Percentiles rank a stretch among this genome's conserved stretches.
phyloP scores from a whole-genome alignment of 164 flowering plant genomes.

The Vitis rotundifolia region DNA sequence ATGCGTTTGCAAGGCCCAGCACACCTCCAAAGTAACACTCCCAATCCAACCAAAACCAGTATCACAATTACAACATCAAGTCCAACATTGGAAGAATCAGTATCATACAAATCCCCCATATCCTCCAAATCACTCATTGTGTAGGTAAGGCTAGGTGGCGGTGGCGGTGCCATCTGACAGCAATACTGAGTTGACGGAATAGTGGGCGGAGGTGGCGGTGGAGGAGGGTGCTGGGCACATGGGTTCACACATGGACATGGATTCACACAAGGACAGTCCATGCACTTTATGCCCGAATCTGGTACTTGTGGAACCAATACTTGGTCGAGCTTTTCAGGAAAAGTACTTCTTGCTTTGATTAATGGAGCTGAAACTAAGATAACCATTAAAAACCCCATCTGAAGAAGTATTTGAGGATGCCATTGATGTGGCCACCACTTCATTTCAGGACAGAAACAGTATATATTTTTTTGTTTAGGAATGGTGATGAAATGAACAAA shows the following conservation, averaged over 20 bases:
- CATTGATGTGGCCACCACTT: background rate
- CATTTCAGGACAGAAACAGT: background rate
- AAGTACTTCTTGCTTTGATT: background rate
- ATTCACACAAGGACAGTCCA: slow-evolving; percentile 24
- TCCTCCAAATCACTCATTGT: slow-evolving; percentile 24
- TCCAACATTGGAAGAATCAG: slow-evolving; percentile 5
- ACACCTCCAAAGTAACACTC: background rate
- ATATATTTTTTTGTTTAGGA: too few relatives aligned
- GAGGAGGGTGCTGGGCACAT: slow-evolving; percentile 14
- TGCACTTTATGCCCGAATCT: slow-evolving; percentile 22
- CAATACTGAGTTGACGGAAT: background rate
- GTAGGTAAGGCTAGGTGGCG: slow-evolving; percentile 25
- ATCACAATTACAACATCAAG: background rate
- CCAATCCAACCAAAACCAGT: slow-evolving; percentile 2
- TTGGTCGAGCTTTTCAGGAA: slow-evolving; percentile 4
- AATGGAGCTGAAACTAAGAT: background rate
- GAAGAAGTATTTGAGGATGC: slow-evolving; percentile 4
- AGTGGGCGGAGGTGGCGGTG: slow-evolving; percentile 14
- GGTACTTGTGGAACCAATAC: slow-evolving; percentile 3
- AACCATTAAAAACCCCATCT: background rate
- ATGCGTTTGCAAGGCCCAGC: too few relatives aligned
- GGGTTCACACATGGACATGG: slow-evolving; percentile 32
- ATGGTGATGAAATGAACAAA: background rate
- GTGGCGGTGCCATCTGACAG: slow-evolving; percentile 19
- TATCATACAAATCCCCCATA: slow-evolving; percentile 12